Base-by-base conservation (phyloP, 768 basidiomycete genomes). In the Filobasidium floriforme region DNA sequence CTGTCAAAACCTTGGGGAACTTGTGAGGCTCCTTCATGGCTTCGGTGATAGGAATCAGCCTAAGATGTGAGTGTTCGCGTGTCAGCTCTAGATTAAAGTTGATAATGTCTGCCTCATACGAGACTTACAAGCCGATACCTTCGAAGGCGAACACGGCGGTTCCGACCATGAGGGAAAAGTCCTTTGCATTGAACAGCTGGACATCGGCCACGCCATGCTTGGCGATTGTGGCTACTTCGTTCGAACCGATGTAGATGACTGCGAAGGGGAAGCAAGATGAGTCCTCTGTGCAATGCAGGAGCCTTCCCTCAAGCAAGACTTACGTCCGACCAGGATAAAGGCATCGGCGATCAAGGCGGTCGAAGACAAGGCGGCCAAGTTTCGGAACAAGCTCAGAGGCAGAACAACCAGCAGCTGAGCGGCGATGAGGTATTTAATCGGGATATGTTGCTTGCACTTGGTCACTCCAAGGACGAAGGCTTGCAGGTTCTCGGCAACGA, bases 131-230 rank as follows among this genome's bases (percentile, higher is more conserved):
- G 59, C 94, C 96, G 70, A 99, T 91, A 10, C 94, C 94, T 79
- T 99, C 94, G 72, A 98, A 99, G 0, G 96, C 91, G 79, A 98
- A 98, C 37, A 97, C 94, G 2, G 96, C 94, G 26, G 96, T 97
- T 9, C 92, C 96, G 65, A 99, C 89, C 67, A 99, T 85, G 22
- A 98, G 80, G 0, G 94, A 87, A 81, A 91, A 99, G 70, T 90
- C 88, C 73, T 85, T 87, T 3, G 86, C 76, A 78, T 99, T 99
- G 81, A 98, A 98, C 77, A 91, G 70, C 73, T 85, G 83, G 43
- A 97, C 84, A 62, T 91, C 84, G 15, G 89, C 89, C 19, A 89
- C 79, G 6, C 96, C 96, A 11, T 82, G 77, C 2, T 83, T 73
- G 0, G 82, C 82, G 68, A 99, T 84, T 41, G 90, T 81, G 1